Conservation (phyloP, 2,329 filamentous ascomycete species). For the Colletotrichum sp. region DNA sequence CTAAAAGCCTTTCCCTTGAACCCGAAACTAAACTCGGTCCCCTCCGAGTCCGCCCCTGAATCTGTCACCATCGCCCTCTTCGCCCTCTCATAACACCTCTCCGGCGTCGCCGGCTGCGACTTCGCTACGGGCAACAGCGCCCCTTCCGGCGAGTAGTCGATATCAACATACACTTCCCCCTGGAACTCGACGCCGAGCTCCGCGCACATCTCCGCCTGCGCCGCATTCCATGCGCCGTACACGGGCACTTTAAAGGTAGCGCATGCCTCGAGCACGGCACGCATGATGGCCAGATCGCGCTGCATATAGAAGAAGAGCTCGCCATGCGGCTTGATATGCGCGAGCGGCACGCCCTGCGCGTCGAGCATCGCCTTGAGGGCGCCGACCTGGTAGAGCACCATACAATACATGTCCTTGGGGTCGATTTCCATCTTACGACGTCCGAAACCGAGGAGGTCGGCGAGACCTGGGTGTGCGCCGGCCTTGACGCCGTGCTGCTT, state of each 20-base stretch:
- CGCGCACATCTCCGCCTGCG: conserved; percentile 17
- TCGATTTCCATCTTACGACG: conserved; percentile 64
- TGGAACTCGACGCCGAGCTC: conserved; percentile 19
- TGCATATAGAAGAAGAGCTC: conserved; percentile 53
- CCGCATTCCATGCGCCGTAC: conserved; percentile 25
- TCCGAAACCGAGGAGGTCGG: conserved; percentile 70
- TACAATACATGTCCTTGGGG: conserved; percentile 60
- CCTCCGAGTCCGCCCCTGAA: neutral
- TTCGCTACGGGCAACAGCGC: neutral
- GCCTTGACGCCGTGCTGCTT: conserved; percentile 61
- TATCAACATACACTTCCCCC: neutral
- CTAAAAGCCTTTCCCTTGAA: neutral
- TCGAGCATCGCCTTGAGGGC: conserved; percentile 65
- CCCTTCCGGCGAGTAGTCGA: neutral
- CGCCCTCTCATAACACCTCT: neutral
- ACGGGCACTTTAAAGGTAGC: conserved; percentile 31
- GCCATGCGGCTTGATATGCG: conserved; percentile 61
- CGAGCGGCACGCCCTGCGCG: conserved; percentile 57
- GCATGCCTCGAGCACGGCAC: conserved; percentile 31
- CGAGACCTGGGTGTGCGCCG: conserved; percentile 68
- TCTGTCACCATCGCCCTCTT: neutral
- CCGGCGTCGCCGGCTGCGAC: neutral
- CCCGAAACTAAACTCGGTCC: neutral
- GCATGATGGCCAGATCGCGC: conserved; percentile 28
- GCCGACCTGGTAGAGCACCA: conserved; percentile 67